Base-by-base conservation (phyloP, 2,329 filamentous ascomycete species). In the Sphaerulina vaccinii region DNA sequence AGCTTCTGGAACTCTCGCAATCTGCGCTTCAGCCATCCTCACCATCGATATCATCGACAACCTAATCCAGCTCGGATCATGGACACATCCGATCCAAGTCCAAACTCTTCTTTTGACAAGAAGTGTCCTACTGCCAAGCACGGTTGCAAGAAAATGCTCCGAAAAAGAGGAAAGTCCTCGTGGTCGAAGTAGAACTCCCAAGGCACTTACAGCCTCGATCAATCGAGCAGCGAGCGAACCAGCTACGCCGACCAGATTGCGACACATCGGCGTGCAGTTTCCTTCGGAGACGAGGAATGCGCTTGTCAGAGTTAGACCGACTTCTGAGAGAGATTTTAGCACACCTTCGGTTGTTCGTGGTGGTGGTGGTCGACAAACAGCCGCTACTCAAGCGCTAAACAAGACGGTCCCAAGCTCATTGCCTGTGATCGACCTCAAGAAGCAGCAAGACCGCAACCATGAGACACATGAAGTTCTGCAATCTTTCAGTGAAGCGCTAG, bases 11-110 rank as follows among this genome's bases (percentile, higher is more conserved):
- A 45, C 35, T 13, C 21, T 53, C 19, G 19, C 13, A 1, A 43
- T 27, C 5, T 45, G 51, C 18, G 21, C 29, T 13, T 18, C 36
- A n/a, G 49, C 46, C 7, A 33, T 55, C 11, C 22, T 52, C 16
- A 35, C 51, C 5, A 54, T 54, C 21, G 56, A 57, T 32, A n/a
- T 43, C 4, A 44, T 53, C 11, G 57, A 59, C 35, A 55, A 55
- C 19, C 19, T 50, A 2, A 42, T 57, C 16, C 54, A 55, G 29
- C 36, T 55, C 9, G 45, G 37, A 35, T 29, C 23, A 18, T 54
- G 36, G 36, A 10, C 13, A 6, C 56, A 59, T 51, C 56, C 56
- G 2, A 27, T 56, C 7, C 56, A 59, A 23, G 32, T 10, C 1
- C 56, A 56, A 24, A 50, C 35, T 10, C 40, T 59, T 9, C 38